These are phyloP conservation scores for Hemileccinum impolitum DNA, from an alignment of 768 basidiomycete species.

Conservation along the genomic window DNA sequence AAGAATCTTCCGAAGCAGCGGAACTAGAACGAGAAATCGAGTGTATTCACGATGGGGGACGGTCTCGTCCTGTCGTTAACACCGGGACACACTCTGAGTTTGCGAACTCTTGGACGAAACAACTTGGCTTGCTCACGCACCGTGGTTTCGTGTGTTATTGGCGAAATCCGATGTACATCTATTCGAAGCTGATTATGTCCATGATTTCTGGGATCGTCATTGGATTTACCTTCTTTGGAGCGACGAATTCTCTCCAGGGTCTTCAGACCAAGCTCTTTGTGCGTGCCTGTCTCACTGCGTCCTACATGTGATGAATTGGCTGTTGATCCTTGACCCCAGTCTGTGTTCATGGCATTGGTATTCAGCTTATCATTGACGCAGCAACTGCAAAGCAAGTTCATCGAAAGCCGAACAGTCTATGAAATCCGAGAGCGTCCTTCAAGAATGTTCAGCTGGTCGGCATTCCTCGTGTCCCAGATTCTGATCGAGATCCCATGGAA, in stretches of 20 bases:
- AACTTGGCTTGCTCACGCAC: slow-evolving; percentile 29
- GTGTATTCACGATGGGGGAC: slow-evolving; percentile 39
- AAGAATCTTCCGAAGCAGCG: slow-evolving; percentile 38
- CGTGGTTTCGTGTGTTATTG: slow-evolving; percentile 35
- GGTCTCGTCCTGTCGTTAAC: slow-evolving; percentile 18
- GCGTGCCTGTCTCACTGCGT: neutral
- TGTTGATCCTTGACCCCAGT: slow-evolving; percentile 24
- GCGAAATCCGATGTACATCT: slow-evolving; percentile 40
- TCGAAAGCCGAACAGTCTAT: slow-evolving; percentile 53
- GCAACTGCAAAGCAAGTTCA: slow-evolving; percentile 58
- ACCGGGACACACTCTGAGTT: slow-evolving; percentile 29
- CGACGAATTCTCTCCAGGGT: slow-evolving; percentile 36
- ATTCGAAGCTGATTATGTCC: slow-evolving; percentile 39
- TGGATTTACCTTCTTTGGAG: slow-evolving; percentile 42
- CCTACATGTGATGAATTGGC: neutral
- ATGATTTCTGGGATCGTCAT: slow-evolving; percentile 34
- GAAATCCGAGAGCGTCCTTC: slow-evolving; percentile 63
- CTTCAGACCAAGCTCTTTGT: slow-evolving; percentile 45
- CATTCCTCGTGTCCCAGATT: slow-evolving; percentile 51
- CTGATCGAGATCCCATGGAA: slow-evolving; percentile 46
- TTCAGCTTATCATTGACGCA: slow-evolving; percentile 46
- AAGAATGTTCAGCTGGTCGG: slow-evolving; percentile 61
- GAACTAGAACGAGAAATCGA: slow-evolving; percentile 41
- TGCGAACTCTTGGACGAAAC: slow-evolving; percentile 38
- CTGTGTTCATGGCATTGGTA: slow-evolving; percentile 50